Evolutionary conservation across 495 filamentous ascomycete genomes (phyloP), one percentile per base, ranked within the genome.

Genomic region (Aspergillus asperescens): DNA sequence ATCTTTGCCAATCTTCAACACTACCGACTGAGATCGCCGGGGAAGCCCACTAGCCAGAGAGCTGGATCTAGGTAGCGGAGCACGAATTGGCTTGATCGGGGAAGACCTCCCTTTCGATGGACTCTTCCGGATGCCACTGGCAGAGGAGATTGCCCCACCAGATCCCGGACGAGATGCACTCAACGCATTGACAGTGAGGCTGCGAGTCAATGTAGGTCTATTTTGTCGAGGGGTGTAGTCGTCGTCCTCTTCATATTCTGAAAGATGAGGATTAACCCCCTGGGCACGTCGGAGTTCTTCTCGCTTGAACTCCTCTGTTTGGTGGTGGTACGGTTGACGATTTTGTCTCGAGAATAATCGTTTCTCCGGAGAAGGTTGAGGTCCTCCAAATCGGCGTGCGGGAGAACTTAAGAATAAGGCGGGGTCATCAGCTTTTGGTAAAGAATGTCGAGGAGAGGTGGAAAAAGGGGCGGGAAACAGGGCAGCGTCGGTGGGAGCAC

Each of bases 1-100:
- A 58, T 82, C 82, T 29, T 79, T 74, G 60, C 87, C 87, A 57
- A 91, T 87, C 9, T 75, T 83, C 48, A 91, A 81, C 28, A 81
- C 82, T 4, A 89, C 81, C 4, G 73, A 75, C 19, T 64, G 64
- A 1, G 73, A 72, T 2, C 70, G 70, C 44, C 57, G 60, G 9
- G 72, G 69, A 37, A 70, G 27, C 8, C 60, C 42, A 1, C 62
- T 52, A 19, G 69, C 64, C 20, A 62, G 44, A 3, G 72, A 74
- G 50, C 59, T 66, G 0, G 70, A 57, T 15, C 71, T 60, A 9
- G 57, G 48, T 15, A 74, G 50, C 16, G 62, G 62, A 20, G 68
- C 61, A 20, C 73, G 66, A 23, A 68, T 48, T 6, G 58, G 44
- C 35, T 76, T 76, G 29, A 62, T 59, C 0, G 73, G 73, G 15